Base-by-base conservation (phyloP, 2,329 filamentous ascomycete genomes). In the Chlorencoelia australis region DNA sequence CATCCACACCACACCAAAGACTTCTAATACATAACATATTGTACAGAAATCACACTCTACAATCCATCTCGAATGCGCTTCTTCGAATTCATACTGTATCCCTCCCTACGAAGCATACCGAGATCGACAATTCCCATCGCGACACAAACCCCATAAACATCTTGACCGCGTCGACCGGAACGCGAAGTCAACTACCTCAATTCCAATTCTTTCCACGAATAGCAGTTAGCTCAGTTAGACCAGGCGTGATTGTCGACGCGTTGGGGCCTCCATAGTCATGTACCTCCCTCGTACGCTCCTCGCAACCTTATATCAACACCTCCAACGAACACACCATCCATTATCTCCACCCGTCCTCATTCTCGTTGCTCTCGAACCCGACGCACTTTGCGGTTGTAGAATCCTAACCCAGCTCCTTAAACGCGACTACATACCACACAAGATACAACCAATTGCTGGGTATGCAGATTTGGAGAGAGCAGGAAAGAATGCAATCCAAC, bases 391-490 rank as follows among this genome's bases (percentile, higher is more conserved):
- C 62, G 91, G 88, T 44, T 94, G 87, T 59, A 86, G 88, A 43
- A 95, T 98, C 43, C 75, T 98, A 31, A 94, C 89, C 3, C 74
- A 82, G 33, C 71, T 98, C n/a, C 70, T 98, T 42, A 95, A 94
- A 63, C 82, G 89, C 68, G 91, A 98, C 67, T 96, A 94, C 57
- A 94, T 98, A 50, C 84, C 82, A 10, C 89, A 96, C 66, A 96
- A 95, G 63, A 94, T 96, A 54, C 85, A 95, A 54, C 91, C 91
- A 1, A 81, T 98, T 37, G 77, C 85, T 14, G 91, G 91, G 37
- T 96, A 95, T 75, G 79, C 76, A 47, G 91, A 96, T 58, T 74
- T 98, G 30, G 73, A 84, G 54, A 79, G 76, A 49, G 81, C 81
- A 15, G 88, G 88, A 30, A 73, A 75, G 53, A 78, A 88, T 47